A percentile compares a stretch with the other conserved stretches of the same genome.
These are phyloP conservation scores for Combretum micranthum DNA, from an alignment of 345 rosid genomes.

Conservation along the genomic window DNA sequence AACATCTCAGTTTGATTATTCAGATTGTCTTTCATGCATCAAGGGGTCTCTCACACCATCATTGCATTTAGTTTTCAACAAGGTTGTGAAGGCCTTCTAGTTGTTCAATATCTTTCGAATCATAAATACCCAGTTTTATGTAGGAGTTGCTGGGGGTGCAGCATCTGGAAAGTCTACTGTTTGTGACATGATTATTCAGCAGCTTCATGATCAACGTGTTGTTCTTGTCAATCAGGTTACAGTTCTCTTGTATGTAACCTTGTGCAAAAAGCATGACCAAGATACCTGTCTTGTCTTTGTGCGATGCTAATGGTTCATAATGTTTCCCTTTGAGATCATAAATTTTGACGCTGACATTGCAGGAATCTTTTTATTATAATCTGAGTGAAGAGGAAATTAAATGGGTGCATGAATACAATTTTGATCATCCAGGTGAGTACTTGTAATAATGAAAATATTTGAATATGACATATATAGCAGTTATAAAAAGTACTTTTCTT, in stretches of 20 bases:
- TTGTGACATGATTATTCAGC: conserved; percentile 93
- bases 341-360: conserved; percentile 25
- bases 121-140: neutral
- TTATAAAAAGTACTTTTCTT: no score
- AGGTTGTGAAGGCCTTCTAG: neutral
- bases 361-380: conserved; percentile 92
- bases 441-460: conserved; percentile 1
- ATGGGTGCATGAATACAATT: conserved; percentile 82
- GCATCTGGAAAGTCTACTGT: conserved; percentile 92
- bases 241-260: neutral
- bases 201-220: conserved; percentile 92
- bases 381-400: conserved; percentile 72
- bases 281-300: no score
- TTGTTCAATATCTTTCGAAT: neutral
- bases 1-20: no score
- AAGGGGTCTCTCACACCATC: no score
- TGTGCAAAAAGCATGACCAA: no score
- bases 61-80: neutral
- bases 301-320: neutral
- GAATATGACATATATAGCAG: no score
- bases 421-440: conserved; percentile 91
- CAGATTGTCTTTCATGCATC: no score
- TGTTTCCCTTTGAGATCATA: neutral
- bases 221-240: conserved; percentile 80
- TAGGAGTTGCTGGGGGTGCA: conserved; percentile 92